Evolutionary conservation across 441 rosid genomes (phyloP), one percentile per base, ranked within the genome.

Genomic region (Gossypium davidsonii): DNA sequence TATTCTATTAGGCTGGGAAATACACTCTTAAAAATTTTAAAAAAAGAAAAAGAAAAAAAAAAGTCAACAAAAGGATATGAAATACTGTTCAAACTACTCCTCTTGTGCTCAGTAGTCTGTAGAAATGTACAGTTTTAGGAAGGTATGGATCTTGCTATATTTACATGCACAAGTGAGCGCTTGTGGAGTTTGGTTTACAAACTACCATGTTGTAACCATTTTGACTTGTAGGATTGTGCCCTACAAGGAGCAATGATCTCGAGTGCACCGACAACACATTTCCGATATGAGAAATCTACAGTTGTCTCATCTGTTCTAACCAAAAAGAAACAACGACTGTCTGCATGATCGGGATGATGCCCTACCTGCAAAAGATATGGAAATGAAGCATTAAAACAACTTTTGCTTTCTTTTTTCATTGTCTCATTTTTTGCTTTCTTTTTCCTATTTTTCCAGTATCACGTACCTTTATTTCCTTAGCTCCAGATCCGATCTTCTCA

Each of bases 271-370:
- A 72, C 57, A 15, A 93, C 85, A 77, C 99, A 96, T 72, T 93
- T 96, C 65, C 74, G 97, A 68, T 93, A 96, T 0, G 98, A 96
- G 78, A 93, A 96, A 76, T 91, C 97, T 79, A 88, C 98, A 0
- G 59, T 42, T 15, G 94, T 85, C 23, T 91, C 97, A 5, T 96
- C 97, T 9, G 67, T 71, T 82, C 97, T 85, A 46, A 87, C 87
- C 76, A 96, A 76, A 31, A 83, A 81, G 71, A 96, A 93, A 84
- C 97, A 96, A 2, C 90, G 90, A 0, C 93, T 57, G 23, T 81
- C 76, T 74, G 85, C 72, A 23, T 85, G 76, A 69, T 83, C 76
- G 8, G 95, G 90, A 74, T 85, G 92, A 72, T 83, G 55, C 2
- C 84, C 88, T 7, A 95, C 95, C 99, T 95, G 83, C 4, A 65